Evolutionary conservation across 192 early-diverging fungal genomes (phyloP).

Genomic region (Gigaspora rosea): DNA sequence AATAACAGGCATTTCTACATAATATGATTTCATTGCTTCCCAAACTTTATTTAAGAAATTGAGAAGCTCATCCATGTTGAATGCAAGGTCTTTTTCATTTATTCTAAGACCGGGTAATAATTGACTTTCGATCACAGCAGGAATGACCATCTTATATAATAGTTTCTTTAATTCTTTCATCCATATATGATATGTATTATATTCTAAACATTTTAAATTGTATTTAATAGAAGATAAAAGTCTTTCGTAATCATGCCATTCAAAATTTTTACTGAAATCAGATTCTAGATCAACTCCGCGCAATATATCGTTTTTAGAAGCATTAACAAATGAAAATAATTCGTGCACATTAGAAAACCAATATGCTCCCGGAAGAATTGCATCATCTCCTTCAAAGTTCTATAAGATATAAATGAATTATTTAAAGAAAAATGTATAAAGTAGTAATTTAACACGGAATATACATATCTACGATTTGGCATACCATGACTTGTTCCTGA

Average conservation of each 20-base stretch:
- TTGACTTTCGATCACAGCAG: conserved; percentile 95
- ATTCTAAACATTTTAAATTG: conserved; percentile 88
- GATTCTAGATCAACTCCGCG: conserved; percentile 67
- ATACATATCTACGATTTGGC: neutral
- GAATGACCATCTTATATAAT: conserved; percentile 91
- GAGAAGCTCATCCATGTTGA: conserved; percentile 93
- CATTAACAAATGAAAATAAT: conserved; percentile 84
- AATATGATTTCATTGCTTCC: conserved; percentile 97
- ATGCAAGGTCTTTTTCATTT: conserved; percentile 82
- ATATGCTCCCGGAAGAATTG: conserved; percentile 80
- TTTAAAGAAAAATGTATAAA: neutral
- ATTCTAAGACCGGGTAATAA: conserved; percentile 91
- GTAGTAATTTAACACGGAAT: neutral
- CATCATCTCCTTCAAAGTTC: conserved; percentile 81
- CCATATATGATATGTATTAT: conserved; percentile 97
- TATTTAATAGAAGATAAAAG: conserved; percentile 82
- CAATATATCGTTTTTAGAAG: conserved; percentile 69
- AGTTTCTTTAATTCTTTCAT: conserved; percentile 97
- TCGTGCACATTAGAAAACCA: conserved; percentile 98
- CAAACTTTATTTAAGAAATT: conserved; percentile 93
- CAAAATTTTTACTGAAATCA: conserved; percentile 57
- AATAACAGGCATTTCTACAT: conserved; percentile 88
- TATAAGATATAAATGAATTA: conserved; percentile 12
- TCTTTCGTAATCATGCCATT: conserved; percentile 74
- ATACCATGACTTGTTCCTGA: conserved; percentile 69